Evolutionary conservation across 768 basidiomycete genomes (phyloP), one percentile per base, ranked within the genome.

Genomic region (Trametes sanguinea): DNA sequence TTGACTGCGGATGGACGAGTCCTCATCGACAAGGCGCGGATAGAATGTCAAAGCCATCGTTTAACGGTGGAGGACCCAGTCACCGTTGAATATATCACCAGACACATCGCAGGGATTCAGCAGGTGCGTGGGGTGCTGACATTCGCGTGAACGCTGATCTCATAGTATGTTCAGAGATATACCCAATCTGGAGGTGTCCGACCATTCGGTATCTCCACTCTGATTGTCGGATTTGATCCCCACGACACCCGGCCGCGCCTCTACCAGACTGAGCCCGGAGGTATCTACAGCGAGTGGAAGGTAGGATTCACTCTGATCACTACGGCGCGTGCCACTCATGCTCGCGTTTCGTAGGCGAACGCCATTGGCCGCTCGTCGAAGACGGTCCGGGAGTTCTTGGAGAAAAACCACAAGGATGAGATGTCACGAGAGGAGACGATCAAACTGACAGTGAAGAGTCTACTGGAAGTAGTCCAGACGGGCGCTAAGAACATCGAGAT

Each of bases 401-500:
- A 99, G 78, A 98, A 98, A 82, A 96, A 97, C 69, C 93, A 96
- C 76, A 93, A 88, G 68, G 94, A 97, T 64, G 93, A 92, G 65
- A 80, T 97, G 79, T 80, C 85, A 6, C 81, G 92, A 62, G 94
- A 94, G 52, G 94, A 97, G 62, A 88, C 90, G 54, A 91, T 99
- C 75, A 97, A 97, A 75, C 78, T 99, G 51, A 94, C 97, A 0
- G 85, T 99, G 64, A 98, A 98, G 80, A 91, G 90, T 72, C 79
- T 99, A 69, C 80, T 99, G 27, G 97, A 99, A 75, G 95, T 99
- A 40, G 97, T 99, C 7, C 97, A 98, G 77, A 98, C 97, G 2
- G 97, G 97, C n/a, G 97, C 97, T 4, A 98, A 98, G 81, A 99
- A 99, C 76, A 98, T 99, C 65, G 97, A 99, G 75, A 94, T 99